phyloP scores from a whole-genome alignment of 768 basidiomycete species.

The Glaciozyma martinii region DNA sequence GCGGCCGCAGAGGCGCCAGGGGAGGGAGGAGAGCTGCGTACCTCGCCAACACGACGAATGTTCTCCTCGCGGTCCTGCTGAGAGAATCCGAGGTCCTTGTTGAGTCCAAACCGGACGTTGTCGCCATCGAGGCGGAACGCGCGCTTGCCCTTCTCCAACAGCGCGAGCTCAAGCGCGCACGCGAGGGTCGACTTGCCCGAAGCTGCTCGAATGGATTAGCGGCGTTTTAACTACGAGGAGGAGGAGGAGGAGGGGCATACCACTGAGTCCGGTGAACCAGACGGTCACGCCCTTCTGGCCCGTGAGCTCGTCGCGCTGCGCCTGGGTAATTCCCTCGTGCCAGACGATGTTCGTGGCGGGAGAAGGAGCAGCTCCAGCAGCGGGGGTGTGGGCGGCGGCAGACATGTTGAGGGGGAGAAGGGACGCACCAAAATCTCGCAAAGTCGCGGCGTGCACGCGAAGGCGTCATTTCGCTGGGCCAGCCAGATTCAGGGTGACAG shows the following conservation, averaged over 20 bases:
- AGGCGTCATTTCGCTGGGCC: too few species aligned
- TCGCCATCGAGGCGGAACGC: constrained; percentile 92
- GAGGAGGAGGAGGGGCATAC: constrained; percentile 1
- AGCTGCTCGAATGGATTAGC: constrained; percentile 6
- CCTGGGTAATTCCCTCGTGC: constrained; percentile 48
- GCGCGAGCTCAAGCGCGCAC: constrained; percentile 89
- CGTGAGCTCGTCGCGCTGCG: constrained; percentile 60
- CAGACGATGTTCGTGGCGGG: constrained; percentile 43
- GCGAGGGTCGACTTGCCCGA: constrained; percentile 80
- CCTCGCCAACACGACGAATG: constrained; percentile 94
- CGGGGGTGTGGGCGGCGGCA: too few species aligned
- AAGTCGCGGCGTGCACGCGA: too few species aligned
- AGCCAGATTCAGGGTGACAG: too few species aligned
- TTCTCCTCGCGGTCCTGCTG: constrained; percentile 87
- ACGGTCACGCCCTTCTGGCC: constrained; percentile 80
- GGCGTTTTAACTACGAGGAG: background rate
- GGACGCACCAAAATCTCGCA: too few species aligned
- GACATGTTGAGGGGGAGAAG: too few species aligned
- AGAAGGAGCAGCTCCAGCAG: too few species aligned
- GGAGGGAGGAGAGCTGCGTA: constrained; percentile 36
- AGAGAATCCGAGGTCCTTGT: constrained; percentile 91
- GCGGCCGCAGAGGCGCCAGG: background rate
- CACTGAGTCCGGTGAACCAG: constrained; percentile 90
- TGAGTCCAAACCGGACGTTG: constrained; percentile 88
- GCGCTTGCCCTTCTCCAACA: constrained; percentile 75